Base-by-base conservation (phyloP, 306 rosid species). In the Alnus glutinosa region DNA sequence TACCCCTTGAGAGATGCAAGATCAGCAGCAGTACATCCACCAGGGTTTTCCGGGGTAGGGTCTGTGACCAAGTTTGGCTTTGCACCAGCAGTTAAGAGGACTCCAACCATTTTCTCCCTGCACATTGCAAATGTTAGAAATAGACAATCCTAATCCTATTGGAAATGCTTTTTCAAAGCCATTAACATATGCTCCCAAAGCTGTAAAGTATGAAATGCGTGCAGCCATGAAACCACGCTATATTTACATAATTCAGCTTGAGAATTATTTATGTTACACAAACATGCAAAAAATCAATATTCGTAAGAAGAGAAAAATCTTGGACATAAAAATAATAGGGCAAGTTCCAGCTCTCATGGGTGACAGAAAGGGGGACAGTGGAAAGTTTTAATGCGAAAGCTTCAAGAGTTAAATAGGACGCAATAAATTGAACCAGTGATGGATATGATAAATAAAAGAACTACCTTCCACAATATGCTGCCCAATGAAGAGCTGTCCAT, bases 401-500 rank as follows among this genome's bases (percentile, higher is more conserved):
- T 50, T 1, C 15, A 18, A 62, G 16, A 70, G 62, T 71, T 51
- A 77, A 77, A 49, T 51, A 51, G 19, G 77, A 55, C 13, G 54
- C 76, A 62, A 46, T 75, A 80, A 55, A 62, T 50, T 57, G 30
- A 79, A 79, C 37, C 51, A 83, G 68, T 34, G 51, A 71, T 5
- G 49, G 61, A 62, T 49, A 77, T n/a, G 61, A n/a, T 3, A 71
- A 71, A 39, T 1, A 73, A 50, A 80, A 3, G 30, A 7, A 49
- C 79, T 81, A 93, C 97, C 96, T 89, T 89, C 99, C 99, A 72
- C 42, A 79, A 86, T 78, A 90, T 52, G 98, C 98, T 49, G 98
- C 99, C 99, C 99, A 96, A 75, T 96, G 99, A 81, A 96, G 94
- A 82, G 99, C 98, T 28, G 99, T 91, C 99, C 99, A 93, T 82